These are phyloP conservation scores for Eucalyptus guilfoylei DNA, from an alignment of 345 rosid species.

Conservation along the genomic window DNA sequence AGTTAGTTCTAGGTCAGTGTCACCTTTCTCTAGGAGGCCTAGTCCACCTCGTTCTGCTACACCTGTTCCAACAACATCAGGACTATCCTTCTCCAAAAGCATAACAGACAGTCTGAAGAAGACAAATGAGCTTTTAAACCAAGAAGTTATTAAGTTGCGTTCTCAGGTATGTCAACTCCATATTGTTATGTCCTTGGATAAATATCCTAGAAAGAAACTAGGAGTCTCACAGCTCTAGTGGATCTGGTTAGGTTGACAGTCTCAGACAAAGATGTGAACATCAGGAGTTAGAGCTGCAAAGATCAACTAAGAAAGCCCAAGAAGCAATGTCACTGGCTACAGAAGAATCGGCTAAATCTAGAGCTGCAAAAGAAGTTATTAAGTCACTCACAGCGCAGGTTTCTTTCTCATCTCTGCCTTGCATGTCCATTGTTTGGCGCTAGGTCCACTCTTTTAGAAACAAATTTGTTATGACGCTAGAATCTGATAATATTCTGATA, in stretches of 20 bases:
- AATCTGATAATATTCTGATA: neutral
- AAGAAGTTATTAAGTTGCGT: conserved; percentile 82
- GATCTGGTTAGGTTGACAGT: conserved; percentile 53
- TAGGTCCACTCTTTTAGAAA: neutral
- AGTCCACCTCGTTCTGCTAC: conserved; percentile 97
- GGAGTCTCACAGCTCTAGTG: neutral
- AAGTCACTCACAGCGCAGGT: conserved; percentile 94
- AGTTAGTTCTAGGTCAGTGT: conserved; percentile 84
- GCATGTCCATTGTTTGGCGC: neutral
- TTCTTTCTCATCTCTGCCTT: neutral
- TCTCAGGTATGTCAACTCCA: conserved; percentile 49
- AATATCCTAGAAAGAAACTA: neutral
- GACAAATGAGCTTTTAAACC: conserved; percentile 86
- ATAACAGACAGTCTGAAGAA: conserved; percentile 83
- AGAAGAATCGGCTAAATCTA: conserved; percentile 76
- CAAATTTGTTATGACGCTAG: neutral
- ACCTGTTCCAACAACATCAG: conserved; percentile 74
- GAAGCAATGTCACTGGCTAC: conserved; percentile 66
- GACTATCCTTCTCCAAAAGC: conserved; percentile 74
- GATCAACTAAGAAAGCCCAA: conserved; percentile 66
- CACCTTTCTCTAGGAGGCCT: conserved; percentile 91
- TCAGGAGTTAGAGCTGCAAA: conserved; percentile 82
- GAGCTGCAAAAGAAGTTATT: conserved; percentile 92
- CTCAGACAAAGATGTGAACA: conserved; percentile 67
- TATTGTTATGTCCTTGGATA: neutral